phyloP scores from a whole-genome alignment of 139 green algal genomes.

The Picochlorum sp. region DNA sequence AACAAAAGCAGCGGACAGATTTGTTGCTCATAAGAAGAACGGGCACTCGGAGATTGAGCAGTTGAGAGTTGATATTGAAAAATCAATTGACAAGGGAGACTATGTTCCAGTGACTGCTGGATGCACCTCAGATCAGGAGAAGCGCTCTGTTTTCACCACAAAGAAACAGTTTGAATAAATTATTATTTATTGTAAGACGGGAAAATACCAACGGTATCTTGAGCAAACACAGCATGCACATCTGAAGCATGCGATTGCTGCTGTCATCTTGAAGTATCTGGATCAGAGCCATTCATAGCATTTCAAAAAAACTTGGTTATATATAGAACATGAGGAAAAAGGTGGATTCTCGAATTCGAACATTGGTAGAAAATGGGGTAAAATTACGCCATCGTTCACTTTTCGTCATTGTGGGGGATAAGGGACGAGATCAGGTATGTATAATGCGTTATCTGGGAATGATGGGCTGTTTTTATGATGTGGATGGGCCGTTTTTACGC shows the following conservation, averaged over 20 bases:
- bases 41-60: conserved; percentile 12
- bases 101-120: conserved; percentile 1
- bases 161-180: too few relatives aligned
- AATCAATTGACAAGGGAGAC: background rate
- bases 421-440: conserved; percentile 76
- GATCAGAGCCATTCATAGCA: background rate
- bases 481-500: background rate
- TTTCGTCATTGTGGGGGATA: conserved; percentile 97
- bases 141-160: background rate
- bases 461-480: background rate
- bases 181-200: too few relatives aligned
- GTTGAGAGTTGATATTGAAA: background rate
- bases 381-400: conserved; percentile 76
- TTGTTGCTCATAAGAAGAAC: conserved; percentile 7
- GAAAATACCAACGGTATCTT: too few relatives aligned
- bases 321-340: conserved; percentile 91
- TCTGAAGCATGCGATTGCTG: background rate
- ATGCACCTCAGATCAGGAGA: background rate
- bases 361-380: conserved; percentile 95
- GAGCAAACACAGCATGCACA: too few relatives aligned
- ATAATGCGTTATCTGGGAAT: background rate
- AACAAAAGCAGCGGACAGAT: conserved; percentile 9
- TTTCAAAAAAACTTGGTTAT: background rate
- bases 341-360: conserved; percentile 89
- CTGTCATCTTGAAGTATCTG: background rate